A percentile compares a stretch with the other conserved stretches of the same genome.
phyloP scores from a whole-genome alignment of 2,329 filamentous ascomycete genomes.

The Drechslerella stenobrocha region DNA sequence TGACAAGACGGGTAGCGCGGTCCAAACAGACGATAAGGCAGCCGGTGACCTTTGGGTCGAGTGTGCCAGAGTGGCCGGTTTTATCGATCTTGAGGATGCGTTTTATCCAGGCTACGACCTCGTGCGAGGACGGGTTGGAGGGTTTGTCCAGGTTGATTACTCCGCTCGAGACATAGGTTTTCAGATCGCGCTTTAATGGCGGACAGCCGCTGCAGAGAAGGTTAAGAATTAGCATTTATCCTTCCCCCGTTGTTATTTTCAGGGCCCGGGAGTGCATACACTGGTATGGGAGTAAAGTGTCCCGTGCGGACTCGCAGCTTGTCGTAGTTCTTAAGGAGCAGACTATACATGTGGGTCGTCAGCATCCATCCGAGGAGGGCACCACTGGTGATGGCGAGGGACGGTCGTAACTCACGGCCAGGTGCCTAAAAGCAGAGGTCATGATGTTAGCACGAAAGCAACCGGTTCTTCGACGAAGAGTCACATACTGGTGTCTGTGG shows the following conservation, averaged over 20 bases:
- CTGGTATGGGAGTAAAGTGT: slow-evolving; percentile 92
- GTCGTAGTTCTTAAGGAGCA: slow-evolving; percentile 94
- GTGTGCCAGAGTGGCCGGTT: slow-evolving; percentile 96
- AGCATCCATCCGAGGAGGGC: slow-evolving; percentile 10
- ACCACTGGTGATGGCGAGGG: slow-evolving; percentile 7
- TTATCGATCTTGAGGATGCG: slow-evolving; percentile 93
- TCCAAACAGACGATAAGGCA: slow-evolving; percentile 95
- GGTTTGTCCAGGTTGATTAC: slow-evolving; percentile 99
- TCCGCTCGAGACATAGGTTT: slow-evolving; percentile 94
- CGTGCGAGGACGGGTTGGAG: slow-evolving; percentile 95
- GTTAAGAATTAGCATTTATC: too few relatives aligned
- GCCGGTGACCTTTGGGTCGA: slow-evolving; percentile 97
- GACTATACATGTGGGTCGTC: slow-evolving; percentile 51
- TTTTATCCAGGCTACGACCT: slow-evolving; percentile 99
- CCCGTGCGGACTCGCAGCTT: slow-evolving; percentile 88
- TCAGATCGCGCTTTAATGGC: slow-evolving; percentile 89
- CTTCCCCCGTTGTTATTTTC: too few relatives aligned
- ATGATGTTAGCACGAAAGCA: slow-evolving; percentile 12
- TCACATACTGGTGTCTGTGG: slow-evolving; percentile 74
- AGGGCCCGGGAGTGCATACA: slow-evolving; percentile 35
- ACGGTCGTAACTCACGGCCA: slow-evolving; percentile 65
- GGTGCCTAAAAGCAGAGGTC: slow-evolving; percentile 12
- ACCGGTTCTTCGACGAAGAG: not conserved
- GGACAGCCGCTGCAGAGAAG: slow-evolving; percentile 70
- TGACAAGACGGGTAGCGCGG: slow-evolving; percentile 93